phyloP scores from a whole-genome alignment of 2,329 filamentous ascomycete species.

The Byssoonygena ceratinophila region DNA sequence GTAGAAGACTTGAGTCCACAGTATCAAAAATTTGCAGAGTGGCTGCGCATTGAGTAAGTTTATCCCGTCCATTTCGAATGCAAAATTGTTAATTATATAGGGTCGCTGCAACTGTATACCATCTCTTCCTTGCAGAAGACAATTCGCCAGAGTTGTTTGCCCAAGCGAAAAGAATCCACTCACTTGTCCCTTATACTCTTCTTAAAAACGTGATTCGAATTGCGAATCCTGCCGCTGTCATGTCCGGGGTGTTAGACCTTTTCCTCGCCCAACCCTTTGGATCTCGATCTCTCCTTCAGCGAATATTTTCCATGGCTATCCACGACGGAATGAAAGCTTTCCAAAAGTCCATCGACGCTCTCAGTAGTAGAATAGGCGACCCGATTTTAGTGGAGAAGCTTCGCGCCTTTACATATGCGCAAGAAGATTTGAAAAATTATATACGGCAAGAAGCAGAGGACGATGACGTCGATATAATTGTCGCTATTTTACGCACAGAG shows the following conservation, averaged over 20 bases:
- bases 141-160: constrained; percentile 95
- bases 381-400: constrained; percentile 69
- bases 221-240: constrained; percentile 90
- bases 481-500: constrained; percentile 73
- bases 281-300: constrained; percentile 76
- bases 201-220: constrained; percentile 96
- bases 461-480: constrained; percentile 74
- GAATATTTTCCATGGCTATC: constrained; percentile 85
- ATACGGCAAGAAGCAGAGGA: constrained; percentile 62
- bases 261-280: constrained; percentile 95
- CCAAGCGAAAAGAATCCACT: constrained; percentile 88
- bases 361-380: constrained; percentile 71
- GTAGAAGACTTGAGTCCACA: constrained; percentile 84
- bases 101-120: constrained; percentile 90
- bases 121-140: constrained; percentile 93
- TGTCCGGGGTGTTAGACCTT: constrained; percentile 88
- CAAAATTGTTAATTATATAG: constrained; percentile 23
- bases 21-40: constrained; percentile 97
- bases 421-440: constrained; percentile 61
- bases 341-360: constrained; percentile 72
- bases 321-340: constrained; percentile 81
- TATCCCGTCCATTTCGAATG: not conserved
- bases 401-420: constrained; percentile 63
- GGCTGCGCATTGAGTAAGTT: constrained; percentile 75
- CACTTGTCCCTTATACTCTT: constrained; percentile 80